Conservation (phyloP, 768 basidiomycete genomes). For the Austroboletus eburneus region DNA sequence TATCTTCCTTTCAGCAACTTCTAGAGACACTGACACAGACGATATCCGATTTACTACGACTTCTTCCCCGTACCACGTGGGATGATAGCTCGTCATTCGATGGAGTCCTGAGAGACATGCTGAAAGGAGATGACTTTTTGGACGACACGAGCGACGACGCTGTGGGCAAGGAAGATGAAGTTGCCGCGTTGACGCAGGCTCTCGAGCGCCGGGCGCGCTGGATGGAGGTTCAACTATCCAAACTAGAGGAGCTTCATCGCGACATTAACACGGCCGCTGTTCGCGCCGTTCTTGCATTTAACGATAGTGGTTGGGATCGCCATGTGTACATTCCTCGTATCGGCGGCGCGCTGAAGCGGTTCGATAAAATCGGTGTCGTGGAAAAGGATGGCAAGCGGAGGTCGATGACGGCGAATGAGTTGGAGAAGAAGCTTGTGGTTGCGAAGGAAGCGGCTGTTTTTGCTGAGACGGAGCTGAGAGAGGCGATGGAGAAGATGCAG, state of each 20-base stretch:
- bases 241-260: constrained; percentile 83
- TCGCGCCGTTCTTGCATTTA: constrained; percentile 74
- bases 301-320: constrained; percentile 82
- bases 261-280: constrained; percentile 90
- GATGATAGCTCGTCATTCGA: constrained; percentile 88
- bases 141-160: constrained; percentile 69
- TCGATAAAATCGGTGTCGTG: constrained; percentile 60
- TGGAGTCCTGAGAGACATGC: constrained; percentile 81
- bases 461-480: constrained; percentile 70
- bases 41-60: constrained; percentile 78
- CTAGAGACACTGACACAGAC: constrained; percentile 87
- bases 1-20: constrained; percentile 85
- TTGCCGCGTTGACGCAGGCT: constrained; percentile 76
- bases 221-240: constrained; percentile 90
- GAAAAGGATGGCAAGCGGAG: constrained; percentile 41
- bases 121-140: constrained; percentile 82
- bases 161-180: constrained; percentile 73
- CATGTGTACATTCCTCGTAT: constrained; percentile 64
- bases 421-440: constrained; percentile 68
- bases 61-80: constrained; percentile 87
- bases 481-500: constrained; percentile 69
- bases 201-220: constrained; percentile 86
- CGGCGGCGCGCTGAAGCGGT: constrained; percentile 62
- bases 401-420: constrained; percentile 63
- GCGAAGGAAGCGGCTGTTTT: constrained; percentile 69